Base-by-base conservation (phyloP, 768 basidiomycete genomes). In the Termitomyces titanicus region DNA sequence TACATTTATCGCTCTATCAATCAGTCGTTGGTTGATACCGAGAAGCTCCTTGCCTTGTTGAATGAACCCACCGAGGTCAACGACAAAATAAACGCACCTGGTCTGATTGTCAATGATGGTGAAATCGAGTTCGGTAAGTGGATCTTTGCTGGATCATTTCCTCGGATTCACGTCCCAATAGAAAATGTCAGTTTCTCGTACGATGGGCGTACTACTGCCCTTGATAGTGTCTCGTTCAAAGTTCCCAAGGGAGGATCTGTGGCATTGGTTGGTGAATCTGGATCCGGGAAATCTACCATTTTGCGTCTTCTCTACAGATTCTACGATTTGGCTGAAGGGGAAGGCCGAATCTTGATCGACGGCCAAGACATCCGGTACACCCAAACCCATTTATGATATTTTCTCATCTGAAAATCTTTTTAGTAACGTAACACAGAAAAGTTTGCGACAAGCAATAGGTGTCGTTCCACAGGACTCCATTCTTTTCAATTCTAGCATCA, bases 101-200 rank as follows among this genome's bases (percentile, higher is more conserved):
- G 92, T 47, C 79, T 97, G 24, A 73, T 86, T 43, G 79, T 92
- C 8, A 72, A 81, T 17, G 78, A 85, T 49, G 87, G 94, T 3
- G 85, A 88, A 66, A 89, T 98, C 64, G 92, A 92, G 66, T 97
- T 98, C 67, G 87, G 91, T 91, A 49, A 38, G 35, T 38, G 1
- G 35, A 12, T 17, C n/a, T 49, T 37, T 38, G 18, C 24, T 18
- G 15, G 24, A 11, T 12, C 11, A 25, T 49, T 18, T 3, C 10
- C 5, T 27, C 4, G n/a, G 5, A 56, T 57, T 57, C 8, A 54
- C 37, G 34, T 46, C 31, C 35, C 43, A 53, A 33, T 56, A 92
- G 89, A 92, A 25, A 85, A 96, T 62, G 95, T 96, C 61, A 79
- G 70, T 61, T 94, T 98, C 71, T 88, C 89, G 3, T 96, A 97